These are phyloP conservation scores for Diutina neorugosa DNA, from an alignment of 1,139 yeast species.

Conservation along the genomic window DNA sequence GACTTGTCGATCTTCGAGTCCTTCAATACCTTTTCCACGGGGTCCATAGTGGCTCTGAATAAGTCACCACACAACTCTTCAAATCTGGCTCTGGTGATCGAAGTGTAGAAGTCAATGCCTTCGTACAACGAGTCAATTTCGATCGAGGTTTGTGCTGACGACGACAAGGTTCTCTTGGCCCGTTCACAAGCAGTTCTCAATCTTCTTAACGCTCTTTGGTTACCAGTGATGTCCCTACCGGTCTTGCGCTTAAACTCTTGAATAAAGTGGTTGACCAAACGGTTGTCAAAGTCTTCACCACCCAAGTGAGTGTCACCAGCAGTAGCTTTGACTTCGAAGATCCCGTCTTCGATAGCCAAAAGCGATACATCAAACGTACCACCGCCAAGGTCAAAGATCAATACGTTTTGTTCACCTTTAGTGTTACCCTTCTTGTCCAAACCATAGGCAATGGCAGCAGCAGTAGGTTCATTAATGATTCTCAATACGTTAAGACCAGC, in stretches of 20 bases:
- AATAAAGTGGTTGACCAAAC: conserved; percentile 72
- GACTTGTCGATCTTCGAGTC: conserved; percentile 78
- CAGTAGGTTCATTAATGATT: conserved; percentile 96
- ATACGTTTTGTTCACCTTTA: conserved; percentile 78
- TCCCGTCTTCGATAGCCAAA: conserved; percentile 96
- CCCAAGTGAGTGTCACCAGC: conserved; percentile 99
- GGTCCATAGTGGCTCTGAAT: conserved; percentile 82
- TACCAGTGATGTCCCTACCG: conserved; percentile 80
- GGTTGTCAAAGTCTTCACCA: conserved; percentile 82
- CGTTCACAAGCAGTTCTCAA: conserved; percentile 2
- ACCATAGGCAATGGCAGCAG: conserved; percentile 98
- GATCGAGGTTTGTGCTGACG: not conserved
- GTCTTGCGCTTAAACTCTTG: conserved; percentile 88
- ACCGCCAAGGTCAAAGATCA: conserved; percentile 96
- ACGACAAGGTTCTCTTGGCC: conserved; percentile 2
- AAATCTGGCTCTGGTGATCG: conserved; percentile 84
- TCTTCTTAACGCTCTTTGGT: conserved; percentile 32
- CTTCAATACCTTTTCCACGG: conserved; percentile 84
- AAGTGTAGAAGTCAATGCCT: conserved; percentile 73
- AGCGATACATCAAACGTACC: conserved; percentile 98
- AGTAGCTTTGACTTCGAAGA: conserved; percentile 97
- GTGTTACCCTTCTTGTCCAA: conserved; percentile 81
- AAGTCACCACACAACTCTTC: conserved; percentile 84
- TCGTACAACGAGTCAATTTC: conserved; percentile 30
- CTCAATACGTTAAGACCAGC: conserved; percentile 94